Base-by-base conservation (phyloP, 257 asterid species). In the Fraxinus anomala region DNA sequence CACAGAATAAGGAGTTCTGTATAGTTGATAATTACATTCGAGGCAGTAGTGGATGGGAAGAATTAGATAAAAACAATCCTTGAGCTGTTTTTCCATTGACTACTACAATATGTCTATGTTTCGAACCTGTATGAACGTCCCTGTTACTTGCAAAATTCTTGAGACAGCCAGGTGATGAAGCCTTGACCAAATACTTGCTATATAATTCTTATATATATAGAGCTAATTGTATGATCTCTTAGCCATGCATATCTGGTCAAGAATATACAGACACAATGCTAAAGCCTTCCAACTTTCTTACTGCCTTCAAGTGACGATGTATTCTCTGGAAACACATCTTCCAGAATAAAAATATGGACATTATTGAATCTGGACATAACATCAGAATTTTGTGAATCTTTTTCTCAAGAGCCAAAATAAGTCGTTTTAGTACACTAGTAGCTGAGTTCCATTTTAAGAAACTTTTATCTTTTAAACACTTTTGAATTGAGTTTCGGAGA, bases 31-130 rank as follows among this genome's bases (percentile, higher is more conserved):
- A 87, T 70, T 85, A 82, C 75, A 70, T 89, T 61, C 78, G 93
- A 81, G 70, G 96, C 86, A 87, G 93, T 79, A 90, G 96, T 42
- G 88, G 89, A 5, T 90, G 92, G 89, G 87, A 72, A 88, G 51
- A 89, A 74, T 56, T 54, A 83, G 81, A 61, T 36, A 68, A 77
- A 77, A 82, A 82, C 74, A 73, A 81, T 76, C 39, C 73, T 83
- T 81, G 82, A 85, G 63, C 65, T 9, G 30, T 51, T 63, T 59
- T 26, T 19, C n/a, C 21, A 44, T n/a, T 10, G 56, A 49, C 31
- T 14, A 73, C 39, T 68, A 67, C 40, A 54, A 42, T 81, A 26
- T 40, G 34, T 80, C 68, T 6, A 63, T 74, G 31, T 31, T 61
- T 26, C 6, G 36, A 11, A 51, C n/a, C n/a, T 1, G 21, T 19